Base-by-base conservation (phyloP, 257 asterid species). In the Leptodermis oblonga region DNA sequence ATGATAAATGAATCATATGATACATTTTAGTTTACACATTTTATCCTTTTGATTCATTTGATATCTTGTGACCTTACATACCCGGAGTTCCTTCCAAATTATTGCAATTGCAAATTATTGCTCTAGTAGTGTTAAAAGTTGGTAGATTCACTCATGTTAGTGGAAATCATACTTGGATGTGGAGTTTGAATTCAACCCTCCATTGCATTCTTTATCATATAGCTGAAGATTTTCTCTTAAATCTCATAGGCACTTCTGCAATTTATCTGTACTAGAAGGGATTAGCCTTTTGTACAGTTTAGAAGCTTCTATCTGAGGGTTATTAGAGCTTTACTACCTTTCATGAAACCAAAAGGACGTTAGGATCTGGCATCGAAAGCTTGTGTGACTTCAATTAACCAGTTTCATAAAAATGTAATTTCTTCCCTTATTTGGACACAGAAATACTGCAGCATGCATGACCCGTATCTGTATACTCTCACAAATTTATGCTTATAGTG, bases 1-100 rank as follows among this genome's bases (percentile, higher is more conserved):
- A 80, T 73, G 72, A 31, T 70, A 39, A 53, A 58, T 53, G 37
- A 59, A 18, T 49, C n/a, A n/a, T 37, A 6, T 30, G 11, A 31
- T 18, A 43, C 22, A 2, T 39, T 42, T 18, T 26, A 45, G 14
- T 33, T 15, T 49, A 22, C 22, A 26, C 42, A 23, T 33, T 61
- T 37, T 59, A 17, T 41, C 43, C 49, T 67, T 31, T 11, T 41
- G 31, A 33, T 65, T 67, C n/a, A 14, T 31, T 30, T 31, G 25
- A 60, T 46, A 4, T 46, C 69, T 22, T 4, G 8, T 61, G 23
- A 26, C 41, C 39, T 34, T 46, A 15, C 37, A 13, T 46, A 14
- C 20, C 26, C 14, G 34, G 39, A 31, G 45, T 48, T 34, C 31
- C 30, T 15, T 68, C 46, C 20, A 37, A 45, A 31, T 31, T 25